These are phyloP conservation scores for Kuraishia molischiana DNA, from an alignment of 805 yeast genomes.

Conservation along the genomic window DNA sequence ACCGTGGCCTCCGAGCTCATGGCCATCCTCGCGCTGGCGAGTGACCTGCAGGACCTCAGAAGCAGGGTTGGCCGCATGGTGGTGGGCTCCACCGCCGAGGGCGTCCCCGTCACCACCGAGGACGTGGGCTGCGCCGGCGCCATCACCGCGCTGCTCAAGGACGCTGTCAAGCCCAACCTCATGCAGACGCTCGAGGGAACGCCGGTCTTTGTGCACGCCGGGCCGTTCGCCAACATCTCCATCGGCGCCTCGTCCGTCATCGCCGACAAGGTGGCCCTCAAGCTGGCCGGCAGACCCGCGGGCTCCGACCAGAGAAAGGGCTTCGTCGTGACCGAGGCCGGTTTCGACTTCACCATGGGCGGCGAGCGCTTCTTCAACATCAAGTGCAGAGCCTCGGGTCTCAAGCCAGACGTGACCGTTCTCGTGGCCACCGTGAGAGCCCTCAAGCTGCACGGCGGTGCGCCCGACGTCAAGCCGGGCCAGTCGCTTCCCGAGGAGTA, in stretches of 20 bases:
- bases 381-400: constrained; percentile 75
- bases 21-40: constrained; percentile 75
- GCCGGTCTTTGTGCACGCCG: constrained; percentile 82
- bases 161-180: constrained; percentile 74
- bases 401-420: constrained; percentile 68
- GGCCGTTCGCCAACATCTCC: constrained; percentile 82
- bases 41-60: constrained; percentile 62
- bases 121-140: constrained; percentile 86
- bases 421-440: constrained; percentile 83
- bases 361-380: constrained; percentile 81
- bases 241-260: constrained; percentile 80
- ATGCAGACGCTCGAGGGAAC: constrained; percentile 89
- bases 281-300: constrained; percentile 27
- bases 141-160: constrained; percentile 69
- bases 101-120: constrained; percentile 73
- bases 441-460: constrained; percentile 92
- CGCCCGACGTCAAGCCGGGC: constrained; percentile 94
- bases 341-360: constrained; percentile 88
- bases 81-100: constrained; percentile 56
- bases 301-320: constrained; percentile 32
- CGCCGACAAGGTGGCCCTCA: constrained; percentile 77
- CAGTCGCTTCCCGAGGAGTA: constrained; percentile 77
- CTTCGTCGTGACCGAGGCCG: constrained; percentile 80
- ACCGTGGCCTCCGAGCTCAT: constrained; percentile 80
- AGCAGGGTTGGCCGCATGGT: constrained; percentile 69